Evolutionary conservation across 2,329 filamentous ascomycete species (phyloP).

Genomic region (Exophiala sp.): DNA sequence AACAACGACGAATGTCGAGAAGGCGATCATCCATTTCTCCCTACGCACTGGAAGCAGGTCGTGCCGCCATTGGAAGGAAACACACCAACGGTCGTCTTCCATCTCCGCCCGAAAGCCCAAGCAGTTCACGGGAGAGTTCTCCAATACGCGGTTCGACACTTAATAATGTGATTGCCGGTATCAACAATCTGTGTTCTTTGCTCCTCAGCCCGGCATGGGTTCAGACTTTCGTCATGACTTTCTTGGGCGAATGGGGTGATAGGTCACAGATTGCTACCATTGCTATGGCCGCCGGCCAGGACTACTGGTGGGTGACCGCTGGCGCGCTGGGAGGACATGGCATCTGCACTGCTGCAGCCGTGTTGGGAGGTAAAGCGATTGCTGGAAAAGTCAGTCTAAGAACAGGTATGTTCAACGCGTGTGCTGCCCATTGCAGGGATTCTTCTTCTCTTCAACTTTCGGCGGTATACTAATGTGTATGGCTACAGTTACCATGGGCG

Average conservation of each 20-base stretch:
- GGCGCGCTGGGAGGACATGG: constrained; percentile 82
- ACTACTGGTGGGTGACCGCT: constrained; percentile 97
- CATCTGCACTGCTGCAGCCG: constrained; percentile 83
- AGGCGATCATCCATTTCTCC: constrained; percentile 59
- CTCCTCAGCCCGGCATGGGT: constrained; percentile 95
- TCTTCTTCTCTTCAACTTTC: background rate
- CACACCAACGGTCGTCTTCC: constrained; percentile 69
- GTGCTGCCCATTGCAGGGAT: background rate
- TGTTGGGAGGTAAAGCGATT: constrained; percentile 85
- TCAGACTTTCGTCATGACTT: constrained; percentile 98
- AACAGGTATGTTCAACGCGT: constrained; percentile 65
- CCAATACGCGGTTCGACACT: constrained; percentile 43
- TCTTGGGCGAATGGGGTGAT: constrained; percentile 96
- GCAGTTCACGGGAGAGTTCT: constrained; percentile 57
- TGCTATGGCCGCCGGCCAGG: constrained; percentile 95
- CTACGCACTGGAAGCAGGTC: constrained; percentile 73
- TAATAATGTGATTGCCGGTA: constrained; percentile 52
- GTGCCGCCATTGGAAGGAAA: constrained; percentile 56
- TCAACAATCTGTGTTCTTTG: constrained; percentile 80
- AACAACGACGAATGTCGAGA: constrained; percentile 60
- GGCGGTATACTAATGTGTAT: constrained; percentile 14
- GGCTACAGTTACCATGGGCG: constrained; percentile 75
- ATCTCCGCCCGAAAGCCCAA: constrained; percentile 73
- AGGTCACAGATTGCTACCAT: constrained; percentile 97
- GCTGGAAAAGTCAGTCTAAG: constrained; percentile 90